Base-by-base conservation (phyloP, 441 rosid species). In the Hura crepitans region DNA sequence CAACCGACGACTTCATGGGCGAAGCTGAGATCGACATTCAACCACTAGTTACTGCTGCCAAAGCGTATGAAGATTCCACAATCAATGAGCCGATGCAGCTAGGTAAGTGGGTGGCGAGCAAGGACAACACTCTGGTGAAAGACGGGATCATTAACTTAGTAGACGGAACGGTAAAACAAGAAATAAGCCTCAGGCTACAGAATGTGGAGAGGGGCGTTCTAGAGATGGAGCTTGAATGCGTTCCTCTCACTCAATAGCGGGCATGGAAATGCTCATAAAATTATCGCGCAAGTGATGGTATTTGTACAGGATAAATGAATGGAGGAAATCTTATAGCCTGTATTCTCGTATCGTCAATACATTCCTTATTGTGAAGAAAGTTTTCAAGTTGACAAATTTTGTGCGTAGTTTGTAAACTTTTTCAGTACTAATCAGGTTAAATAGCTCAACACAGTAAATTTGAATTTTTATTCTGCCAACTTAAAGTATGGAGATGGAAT, bases 21-120 rank as follows among this genome's bases (percentile, higher is more conserved):
- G 97, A 90, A 57, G 95, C 96, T 2, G 97, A 92, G 83, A 91
- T 96, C 22, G 96, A 95, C 82, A 95, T 90, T 71, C 97, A 92
- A 73, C 96, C 97, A 2, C 84, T 95, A 71, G 84, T 95, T 43
- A 58, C 84, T 31, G 94, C 95, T 18, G 97, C 99, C 31, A 87
- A 81, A 82, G 97, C 97, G 25, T 82, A 77, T 30, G 97, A 95
- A 84, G 75, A 49, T 13, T 89, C 92, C 18, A 75, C 80, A 39
- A 80, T 84, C 53, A 30, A 47, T 0, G 93, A 88, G 72, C 65
- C 97, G 1, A 83, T 75, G 83, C 91, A 85, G 80, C 89, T 92
- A 0, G 95, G 97, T 69, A 89, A 87, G 78, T 88, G 87, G 93
- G 81, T 83, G 0, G 95, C 95, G 7, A 81, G 86, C 84, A 84